Percentiles rank a stretch among this genome's conserved stretches.
Conservation (phyloP, 73 alveolate species). For the Breviolum minutum region DNA sequence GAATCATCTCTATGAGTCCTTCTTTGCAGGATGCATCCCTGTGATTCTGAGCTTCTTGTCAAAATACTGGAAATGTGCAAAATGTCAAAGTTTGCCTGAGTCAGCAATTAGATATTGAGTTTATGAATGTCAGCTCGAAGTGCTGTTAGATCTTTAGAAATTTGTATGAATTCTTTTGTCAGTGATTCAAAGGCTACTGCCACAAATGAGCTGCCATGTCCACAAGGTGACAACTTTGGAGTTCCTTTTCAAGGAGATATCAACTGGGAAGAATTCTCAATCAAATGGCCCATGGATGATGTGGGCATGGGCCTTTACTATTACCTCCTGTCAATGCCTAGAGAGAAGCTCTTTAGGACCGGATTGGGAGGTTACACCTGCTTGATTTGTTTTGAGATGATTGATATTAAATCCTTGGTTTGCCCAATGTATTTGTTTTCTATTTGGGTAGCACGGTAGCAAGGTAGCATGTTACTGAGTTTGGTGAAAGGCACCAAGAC, state of each 20-base stretch:
- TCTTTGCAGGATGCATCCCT: conserved; percentile 49
- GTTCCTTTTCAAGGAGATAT: conserved; percentile 80
- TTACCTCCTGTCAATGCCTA: conserved; percentile 64
- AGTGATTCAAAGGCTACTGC: not conserved
- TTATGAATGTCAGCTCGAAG: too few relatives aligned
- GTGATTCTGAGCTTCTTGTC: conserved; percentile 30
- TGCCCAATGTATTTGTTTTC: too few relatives aligned
- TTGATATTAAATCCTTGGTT: too few relatives aligned
- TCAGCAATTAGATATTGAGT: too few relatives aligned
- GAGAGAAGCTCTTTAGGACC: conserved; percentile 16
- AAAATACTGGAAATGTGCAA: too few relatives aligned
- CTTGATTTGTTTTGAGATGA: too few relatives aligned
- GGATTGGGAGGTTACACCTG: not conserved
- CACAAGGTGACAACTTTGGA: conserved; percentile 75
- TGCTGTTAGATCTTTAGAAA: too few relatives aligned
- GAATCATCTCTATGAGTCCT: conserved; percentile 70
- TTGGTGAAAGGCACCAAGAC: not conserved
- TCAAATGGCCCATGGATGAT: conserved; percentile 91
- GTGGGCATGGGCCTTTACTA: conserved; percentile 69
- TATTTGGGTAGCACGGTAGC: too few relatives aligned
- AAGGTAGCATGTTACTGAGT: too few relatives aligned
- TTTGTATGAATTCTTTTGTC: too few relatives aligned
- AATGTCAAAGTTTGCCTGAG: too few relatives aligned
- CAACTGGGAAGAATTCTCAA: conserved; percentile 93
- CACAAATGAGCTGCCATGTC: not conserved